Evolutionary conservation across 1,284 basidiomycete species (phyloP).

Genomic region (Cystobasidiaceae sp.): DNA sequence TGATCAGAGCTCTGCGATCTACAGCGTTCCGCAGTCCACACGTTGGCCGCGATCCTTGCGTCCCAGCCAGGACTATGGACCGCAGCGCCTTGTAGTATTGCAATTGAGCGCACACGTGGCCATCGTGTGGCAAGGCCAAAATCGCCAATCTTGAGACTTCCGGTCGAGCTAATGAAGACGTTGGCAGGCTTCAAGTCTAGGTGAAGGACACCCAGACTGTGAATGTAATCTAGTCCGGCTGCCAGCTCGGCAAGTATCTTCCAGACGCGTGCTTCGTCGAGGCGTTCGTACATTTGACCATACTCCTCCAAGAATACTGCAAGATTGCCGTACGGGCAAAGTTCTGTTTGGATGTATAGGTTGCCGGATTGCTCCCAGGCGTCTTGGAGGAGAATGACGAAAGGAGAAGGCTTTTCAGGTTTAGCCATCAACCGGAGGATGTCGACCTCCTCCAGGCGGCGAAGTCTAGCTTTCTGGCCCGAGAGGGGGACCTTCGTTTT

Average conservation of each 20-base stretch:
- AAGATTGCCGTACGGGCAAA: conserved; percentile 89
- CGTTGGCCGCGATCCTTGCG: background rate
- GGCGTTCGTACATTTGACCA: conserved; percentile 70
- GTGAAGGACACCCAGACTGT: conserved; percentile 82
- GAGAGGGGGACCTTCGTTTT: conserved; percentile 82
- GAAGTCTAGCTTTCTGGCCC: conserved; percentile 78
- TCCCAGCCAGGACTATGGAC: conserved; percentile 37
- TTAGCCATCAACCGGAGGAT: conserved; percentile 68
- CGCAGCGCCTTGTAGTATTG: conserved; percentile 38
- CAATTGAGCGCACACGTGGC: conserved; percentile 34
- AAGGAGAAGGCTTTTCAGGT: conserved; percentile 53
- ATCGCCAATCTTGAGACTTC: conserved; percentile 94
- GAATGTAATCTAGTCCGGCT: conserved; percentile 74
- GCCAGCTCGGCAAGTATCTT: conserved; percentile 89
- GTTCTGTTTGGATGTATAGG: conserved; percentile 88
- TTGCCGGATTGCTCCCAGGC: conserved; percentile 94
- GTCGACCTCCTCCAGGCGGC: conserved; percentile 92
- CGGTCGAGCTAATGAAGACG: conserved; percentile 82
- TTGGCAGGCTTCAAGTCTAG: conserved; percentile 98
- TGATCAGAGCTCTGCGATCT: conserved; percentile 33
- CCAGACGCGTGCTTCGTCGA: conserved; percentile 94
- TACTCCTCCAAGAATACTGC: conserved; percentile 89
- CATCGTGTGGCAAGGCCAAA: conserved; percentile 78
- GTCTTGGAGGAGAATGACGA: conserved; percentile 85
- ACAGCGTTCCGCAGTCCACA: conserved; percentile 34